Base-by-base conservation (phyloP, 371 early-diverging fungal species). In the Apophysomyces variabilis region DNA sequence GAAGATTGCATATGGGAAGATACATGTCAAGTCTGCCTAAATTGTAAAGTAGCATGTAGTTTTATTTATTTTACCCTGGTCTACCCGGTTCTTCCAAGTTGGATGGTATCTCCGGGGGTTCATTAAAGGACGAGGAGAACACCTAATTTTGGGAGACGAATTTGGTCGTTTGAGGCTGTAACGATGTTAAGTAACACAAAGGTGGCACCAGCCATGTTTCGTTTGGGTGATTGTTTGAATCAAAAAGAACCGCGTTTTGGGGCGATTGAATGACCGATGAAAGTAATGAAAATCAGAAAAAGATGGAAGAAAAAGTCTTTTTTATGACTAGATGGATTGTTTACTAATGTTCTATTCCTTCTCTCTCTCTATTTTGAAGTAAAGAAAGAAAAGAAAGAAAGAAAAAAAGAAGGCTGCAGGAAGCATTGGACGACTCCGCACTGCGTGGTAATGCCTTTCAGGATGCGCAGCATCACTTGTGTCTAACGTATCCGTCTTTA, bases 11-110 rank as follows among this genome's bases (percentile, higher is more conserved):
- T 26, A 26, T 26, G 26, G 26, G 26, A 50, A 41, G 38, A 41
- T 54, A 54, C 39, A 54, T 63, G 56, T 43, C 39, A 47, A 63
- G 12, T 50, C 47, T 50, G 45, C 62, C 21, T 45, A 47, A 26
- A 26, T 26, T 26, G 32, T 26, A 26, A 26, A 26, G 32, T 26
- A 26, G 32, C 32, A 26, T 26, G 32, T 26, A 26, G 7, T n/a
- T 14, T 47, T 50, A 9, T 21, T 50, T 50, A 21, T 50, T 50
- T 50, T 50, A 18, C 21, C 54, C 54, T 50, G 54, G 21, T 50
- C 5, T 21, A 50, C 21, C 16, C 54, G 54, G 21, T 21, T n/a
- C 54, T 50, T 50, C 54, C 54, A 50, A 50, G 54, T 50, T 50
- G 16, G 21, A 50, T 26, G 54, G 21, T 50, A 50, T 50, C 54